These are phyloP conservation scores for Helianthus tuberosus DNA, from an alignment of 129 eudicot species.

Conservation along the genomic window DNA sequence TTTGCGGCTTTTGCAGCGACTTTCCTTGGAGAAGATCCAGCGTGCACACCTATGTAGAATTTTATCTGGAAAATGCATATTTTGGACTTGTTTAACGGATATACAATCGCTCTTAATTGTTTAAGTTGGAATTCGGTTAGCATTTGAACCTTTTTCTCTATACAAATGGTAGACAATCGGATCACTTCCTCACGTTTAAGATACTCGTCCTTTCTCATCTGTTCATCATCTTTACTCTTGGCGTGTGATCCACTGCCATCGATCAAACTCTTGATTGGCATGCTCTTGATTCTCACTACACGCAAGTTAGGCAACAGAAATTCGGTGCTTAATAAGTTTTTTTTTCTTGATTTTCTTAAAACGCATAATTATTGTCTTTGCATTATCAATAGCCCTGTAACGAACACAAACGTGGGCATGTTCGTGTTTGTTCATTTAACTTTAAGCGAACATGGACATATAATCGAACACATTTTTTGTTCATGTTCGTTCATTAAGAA, in stretches of 20 bases:
- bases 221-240: slow-evolving; percentile 44
- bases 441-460: too few relatives aligned
- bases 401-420: too few relatives aligned
- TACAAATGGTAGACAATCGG: slow-evolving; percentile 32
- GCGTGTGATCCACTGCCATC: slow-evolving; percentile 43
- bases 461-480: too few relatives aligned
- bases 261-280: slow-evolving; percentile 35
- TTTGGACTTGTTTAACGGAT: neutral
- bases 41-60: slow-evolving; percentile 37
- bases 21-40: slow-evolving; percentile 45
- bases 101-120: neutral
- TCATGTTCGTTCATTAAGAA: too few relatives aligned
- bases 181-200: slow-evolving; percentile 36
- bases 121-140: slow-evolving; percentile 14
- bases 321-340: slow-evolving; percentile 7
- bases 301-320: slow-evolving; percentile 4
- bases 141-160: slow-evolving; percentile 37
- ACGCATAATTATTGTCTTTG: slow-evolving; percentile 7
- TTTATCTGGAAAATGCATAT: slow-evolving; percentile 37
- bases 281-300: slow-evolving; percentile 48
- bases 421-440: too few relatives aligned
- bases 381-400: too few relatives aligned
- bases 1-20: slow-evolving; percentile 44
- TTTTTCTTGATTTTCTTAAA: neutral
- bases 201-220: slow-evolving; percentile 42